These are phyloP conservation scores for Musa schizocarpa DNA, from an alignment of 176 grass and related monocot genomes.

Conservation along the genomic window DNA sequence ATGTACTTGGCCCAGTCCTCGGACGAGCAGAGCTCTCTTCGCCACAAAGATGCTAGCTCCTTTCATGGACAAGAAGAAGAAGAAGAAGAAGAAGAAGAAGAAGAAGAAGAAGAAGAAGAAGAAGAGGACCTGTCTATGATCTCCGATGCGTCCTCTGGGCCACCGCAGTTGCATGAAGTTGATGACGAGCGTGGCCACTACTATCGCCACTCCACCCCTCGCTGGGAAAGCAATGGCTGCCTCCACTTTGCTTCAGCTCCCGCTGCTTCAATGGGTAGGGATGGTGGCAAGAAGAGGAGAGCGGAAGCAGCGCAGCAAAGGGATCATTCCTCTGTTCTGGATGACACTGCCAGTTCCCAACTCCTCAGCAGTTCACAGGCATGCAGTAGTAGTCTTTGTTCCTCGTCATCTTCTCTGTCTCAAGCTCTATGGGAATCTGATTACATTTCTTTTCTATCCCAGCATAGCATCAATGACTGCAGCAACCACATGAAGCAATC, in stretches of 20 bases:
- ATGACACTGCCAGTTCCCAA: slow-evolving; percentile 93
- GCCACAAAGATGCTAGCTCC: not conserved
- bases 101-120: slow-evolving; percentile 4
- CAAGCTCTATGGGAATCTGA: not conserved
- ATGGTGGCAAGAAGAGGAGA: slow-evolving; percentile 22
- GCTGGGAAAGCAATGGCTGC: not conserved
- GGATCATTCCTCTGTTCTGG: slow-evolving; percentile 43
- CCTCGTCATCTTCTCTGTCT: not conserved
- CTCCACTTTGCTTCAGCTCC: not conserved
- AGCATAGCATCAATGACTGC: not conserved
- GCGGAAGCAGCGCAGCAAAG: slow-evolving; percentile 24
- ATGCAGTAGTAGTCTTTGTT: not conserved
- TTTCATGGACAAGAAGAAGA: slow-evolving; percentile 2
- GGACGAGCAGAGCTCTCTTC: slow-evolving; percentile 17
- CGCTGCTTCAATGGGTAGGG: not conserved
- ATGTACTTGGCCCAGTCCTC: slow-evolving; percentile 68
- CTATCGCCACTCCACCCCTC: not conserved
- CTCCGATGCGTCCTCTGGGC: slow-evolving; percentile 93
- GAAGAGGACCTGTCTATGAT: slow-evolving; percentile 91
- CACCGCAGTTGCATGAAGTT: slow-evolving; percentile 32
- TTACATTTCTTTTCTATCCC: not conserved
- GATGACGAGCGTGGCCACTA: not conserved
- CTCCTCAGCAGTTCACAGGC: slow-evolving; percentile 40
- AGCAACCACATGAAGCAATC: slow-evolving; percentile 18
- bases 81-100: not conserved